phyloP scores from a whole-genome alignment of 2,329 filamentous ascomycete species.

The Dactylellina cionopaga region DNA sequence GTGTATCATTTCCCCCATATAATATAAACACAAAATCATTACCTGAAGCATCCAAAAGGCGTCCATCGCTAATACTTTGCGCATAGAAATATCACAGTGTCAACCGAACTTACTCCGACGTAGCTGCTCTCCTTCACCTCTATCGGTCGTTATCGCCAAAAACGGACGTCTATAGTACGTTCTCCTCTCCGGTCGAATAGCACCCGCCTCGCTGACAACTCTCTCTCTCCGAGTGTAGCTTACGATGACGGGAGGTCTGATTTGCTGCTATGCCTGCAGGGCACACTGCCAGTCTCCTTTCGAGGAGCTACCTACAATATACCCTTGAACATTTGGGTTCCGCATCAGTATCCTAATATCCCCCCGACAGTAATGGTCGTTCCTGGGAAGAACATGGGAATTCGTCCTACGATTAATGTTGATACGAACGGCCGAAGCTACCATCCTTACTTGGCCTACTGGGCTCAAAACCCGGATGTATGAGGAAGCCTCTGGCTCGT shows the following conservation, averaged over 20 bases:
- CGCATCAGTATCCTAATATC: constrained; percentile 86
- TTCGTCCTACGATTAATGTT: constrained; percentile 93
- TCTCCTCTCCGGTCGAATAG: constrained; percentile 63
- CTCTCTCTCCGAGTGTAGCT: constrained; percentile 65
- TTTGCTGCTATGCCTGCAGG: constrained; percentile 83
- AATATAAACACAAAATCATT: not conserved
- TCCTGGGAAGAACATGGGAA: constrained; percentile 85
- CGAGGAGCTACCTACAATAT: constrained; percentile 90
- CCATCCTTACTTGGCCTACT: constrained; percentile 92
- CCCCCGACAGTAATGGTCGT: constrained; percentile 88
- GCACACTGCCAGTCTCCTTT: constrained; percentile 91
- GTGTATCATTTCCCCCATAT: not conserved
- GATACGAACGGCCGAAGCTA: constrained; percentile 92
- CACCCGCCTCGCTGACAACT: constrained; percentile 52
- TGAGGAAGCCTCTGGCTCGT: constrained; percentile 61
- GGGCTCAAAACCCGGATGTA: constrained; percentile 90
- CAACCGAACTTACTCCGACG: constrained; percentile 90
- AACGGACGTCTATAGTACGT: constrained; percentile 93
- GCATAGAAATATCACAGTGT: constrained; percentile 91
- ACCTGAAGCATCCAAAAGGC: not conserved
- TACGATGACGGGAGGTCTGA: constrained; percentile 88
- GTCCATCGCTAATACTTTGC: too few species aligned
- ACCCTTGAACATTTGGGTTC: constrained; percentile 91
- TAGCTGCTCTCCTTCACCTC: constrained; percentile 80
- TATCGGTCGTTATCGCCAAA: constrained; percentile 83